Conservation (phyloP, 371 early-diverging fungal genomes). For the Zancudomyces culisetae region DNA sequence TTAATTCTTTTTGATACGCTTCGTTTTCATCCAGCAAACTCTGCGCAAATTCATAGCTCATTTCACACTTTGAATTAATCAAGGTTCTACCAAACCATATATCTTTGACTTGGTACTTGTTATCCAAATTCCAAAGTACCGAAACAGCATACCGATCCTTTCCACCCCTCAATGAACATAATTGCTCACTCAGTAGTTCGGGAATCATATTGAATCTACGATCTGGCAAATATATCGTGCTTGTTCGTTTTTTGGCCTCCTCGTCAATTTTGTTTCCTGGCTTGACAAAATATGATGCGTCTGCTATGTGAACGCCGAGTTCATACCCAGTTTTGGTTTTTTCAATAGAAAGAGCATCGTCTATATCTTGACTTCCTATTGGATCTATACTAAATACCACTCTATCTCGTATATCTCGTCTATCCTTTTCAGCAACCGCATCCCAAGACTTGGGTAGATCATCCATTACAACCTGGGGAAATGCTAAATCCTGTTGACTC, state of each 20-base stretch:
- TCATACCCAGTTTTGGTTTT: constrained; percentile 35
- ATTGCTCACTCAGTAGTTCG: constrained; percentile 68
- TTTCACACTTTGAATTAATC: constrained; percentile 59
- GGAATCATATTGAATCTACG: constrained; percentile 96
- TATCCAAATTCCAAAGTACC: constrained; percentile 46
- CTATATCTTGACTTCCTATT: constrained; percentile 82
- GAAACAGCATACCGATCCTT: constrained; percentile 64
- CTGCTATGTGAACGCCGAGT: constrained; percentile 94
- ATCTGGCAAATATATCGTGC: constrained; percentile 86
- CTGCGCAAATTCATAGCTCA: constrained; percentile 90
- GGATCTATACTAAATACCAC: constrained; percentile 72
- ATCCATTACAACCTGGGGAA: constrained; percentile 38
- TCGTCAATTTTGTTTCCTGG: constrained; percentile 60
- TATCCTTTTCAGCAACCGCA: constrained; percentile 27
- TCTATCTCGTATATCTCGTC: constrained; percentile 22
- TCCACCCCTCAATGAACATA: constrained; percentile 66
- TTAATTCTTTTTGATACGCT: too few species aligned
- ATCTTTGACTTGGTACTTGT: constrained; percentile 25
- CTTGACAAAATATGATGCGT: constrained; percentile 82
- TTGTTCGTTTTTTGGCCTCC: constrained; percentile 74
- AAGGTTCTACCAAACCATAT: constrained; percentile 65
- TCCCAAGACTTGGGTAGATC: constrained; percentile 55
- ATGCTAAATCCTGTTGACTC: constrained; percentile 43
- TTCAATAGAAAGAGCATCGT: constrained; percentile 77
- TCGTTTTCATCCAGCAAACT: constrained; percentile 45